A percentile compares a stretch with the other conserved stretches of the same genome.
These are phyloP conservation scores for Kuraishia hungarica DNA, from an alignment of 805 yeast species.

Conservation along the genomic window DNA sequence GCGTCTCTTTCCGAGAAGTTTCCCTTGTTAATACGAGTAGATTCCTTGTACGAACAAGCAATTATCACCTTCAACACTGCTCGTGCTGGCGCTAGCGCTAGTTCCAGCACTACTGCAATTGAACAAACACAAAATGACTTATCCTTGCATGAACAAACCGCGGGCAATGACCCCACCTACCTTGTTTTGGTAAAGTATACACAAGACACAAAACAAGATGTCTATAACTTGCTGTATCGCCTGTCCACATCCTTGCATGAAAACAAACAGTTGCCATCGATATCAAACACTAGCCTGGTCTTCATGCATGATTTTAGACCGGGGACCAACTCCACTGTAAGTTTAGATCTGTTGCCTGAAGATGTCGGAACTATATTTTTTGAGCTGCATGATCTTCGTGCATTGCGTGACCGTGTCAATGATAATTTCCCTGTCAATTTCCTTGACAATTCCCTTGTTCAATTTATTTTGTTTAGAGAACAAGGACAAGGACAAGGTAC, in stretches of 20 bases:
- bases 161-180: neutral
- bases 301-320: neutral
- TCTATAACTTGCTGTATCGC: neutral
- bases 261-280: neutral
- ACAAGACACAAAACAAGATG: neutral
- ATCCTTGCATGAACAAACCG: too few relatives aligned
- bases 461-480: neutral
- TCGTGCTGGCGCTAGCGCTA: too few relatives aligned
- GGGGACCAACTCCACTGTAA: neutral
- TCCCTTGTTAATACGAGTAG: neutral
- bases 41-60: neutral
- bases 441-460: neutral
- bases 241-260: neutral
- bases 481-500: neutral
- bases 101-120: too few relatives aligned
- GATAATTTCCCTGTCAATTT: neutral
- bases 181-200: neutral
- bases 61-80: neutral
- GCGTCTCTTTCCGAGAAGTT: neutral
- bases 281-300: neutral
- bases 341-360: neutral
- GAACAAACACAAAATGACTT: too few relatives aligned
- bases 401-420: neutral
- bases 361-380: neutral
- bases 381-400: neutral